These are phyloP conservation scores for Phyllosticta paracitricarpa DNA, from an alignment of 2,329 filamentous ascomycete species.

Conservation along the genomic window DNA sequence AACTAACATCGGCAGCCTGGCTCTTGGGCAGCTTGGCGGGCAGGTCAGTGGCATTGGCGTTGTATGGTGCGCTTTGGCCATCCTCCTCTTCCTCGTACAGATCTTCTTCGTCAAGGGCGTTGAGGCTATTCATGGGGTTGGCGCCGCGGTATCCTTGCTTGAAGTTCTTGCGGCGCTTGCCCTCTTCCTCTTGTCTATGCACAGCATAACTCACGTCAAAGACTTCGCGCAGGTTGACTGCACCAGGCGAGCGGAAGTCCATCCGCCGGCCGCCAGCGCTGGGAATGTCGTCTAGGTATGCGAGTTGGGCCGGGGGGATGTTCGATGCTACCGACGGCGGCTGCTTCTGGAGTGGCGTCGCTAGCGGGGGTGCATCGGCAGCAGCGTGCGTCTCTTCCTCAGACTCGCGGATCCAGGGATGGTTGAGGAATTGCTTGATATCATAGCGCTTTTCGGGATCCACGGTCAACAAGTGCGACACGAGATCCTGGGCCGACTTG, in stretches of 20 bases:
- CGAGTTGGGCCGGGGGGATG: slow-evolving; percentile 36
- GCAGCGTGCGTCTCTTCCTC: slow-evolving; percentile 59
- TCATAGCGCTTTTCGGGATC: slow-evolving; percentile 92
- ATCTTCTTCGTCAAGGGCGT: slow-evolving; percentile 54
- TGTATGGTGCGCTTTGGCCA: slow-evolving; percentile 45
- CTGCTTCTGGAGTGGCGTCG: slow-evolving; percentile 57
- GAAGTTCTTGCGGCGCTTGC: slow-evolving; percentile 79
- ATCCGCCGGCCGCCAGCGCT: slow-evolving; percentile 51
- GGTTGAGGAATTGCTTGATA: slow-evolving; percentile 84
- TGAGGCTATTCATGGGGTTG: slow-evolving; percentile 55
- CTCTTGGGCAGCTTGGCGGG: slow-evolving; percentile 60
- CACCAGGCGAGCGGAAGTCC: slow-evolving; percentile 92
- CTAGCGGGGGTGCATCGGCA: slow-evolving; percentile 60
- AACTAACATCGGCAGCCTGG: slow-evolving; percentile 52
- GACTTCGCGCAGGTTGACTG: slow-evolving; percentile 89
- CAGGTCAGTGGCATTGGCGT: slow-evolving; percentile 36
- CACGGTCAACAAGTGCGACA: slow-evolving; percentile 85
- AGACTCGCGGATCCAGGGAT: slow-evolving; percentile 79
- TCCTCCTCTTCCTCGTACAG: slow-evolving; percentile 58
- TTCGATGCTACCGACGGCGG: slow-evolving; percentile 9
- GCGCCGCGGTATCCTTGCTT: slow-evolving; percentile 56
- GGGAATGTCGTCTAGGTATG: slow-evolving; percentile 48
- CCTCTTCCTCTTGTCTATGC: slow-evolving; percentile 91
- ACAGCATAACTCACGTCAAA: slow-evolving; percentile 99
- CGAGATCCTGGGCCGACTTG: slow-evolving; percentile 84